Conservation (phyloP, 768 basidiomycete genomes). For the Macrocybe gigantea region DNA sequence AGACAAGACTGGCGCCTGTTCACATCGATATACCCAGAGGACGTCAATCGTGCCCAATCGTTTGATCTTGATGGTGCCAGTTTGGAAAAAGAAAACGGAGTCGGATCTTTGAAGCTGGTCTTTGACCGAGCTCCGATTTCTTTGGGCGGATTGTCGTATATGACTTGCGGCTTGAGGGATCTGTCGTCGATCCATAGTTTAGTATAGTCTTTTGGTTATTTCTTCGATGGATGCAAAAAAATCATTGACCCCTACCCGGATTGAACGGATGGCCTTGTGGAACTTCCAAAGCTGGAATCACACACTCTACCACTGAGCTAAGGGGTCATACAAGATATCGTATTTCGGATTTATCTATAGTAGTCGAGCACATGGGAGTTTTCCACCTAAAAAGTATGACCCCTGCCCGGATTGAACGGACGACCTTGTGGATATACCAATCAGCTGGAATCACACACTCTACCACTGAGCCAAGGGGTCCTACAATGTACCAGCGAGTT, state of each 20-base stretch:
- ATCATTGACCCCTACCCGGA: constrained; percentile 26
- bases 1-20: constrained; percentile 42
- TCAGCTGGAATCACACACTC: too few relatives aligned
- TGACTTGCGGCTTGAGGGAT: constrained; percentile 44
- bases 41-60: constrained; percentile 66
- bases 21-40: constrained; percentile 66
- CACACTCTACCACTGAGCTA: constrained; percentile 21
- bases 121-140: constrained; percentile 84
- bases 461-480: too few relatives aligned
- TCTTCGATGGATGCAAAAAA: too few relatives aligned
- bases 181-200: constrained; percentile 2
- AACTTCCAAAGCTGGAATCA: constrained; percentile 21
- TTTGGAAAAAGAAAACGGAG: constrained; percentile 19
- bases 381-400: too few relatives aligned
- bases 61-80: constrained; percentile 45
- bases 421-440: too few relatives aligned
- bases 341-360: too few relatives aligned
- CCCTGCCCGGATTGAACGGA: too few relatives aligned
- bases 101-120: constrained; percentile 52
- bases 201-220: neutral
- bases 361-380: too few relatives aligned
- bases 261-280: constrained; percentile 40
- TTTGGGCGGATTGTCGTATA: constrained; percentile 79
- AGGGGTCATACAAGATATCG: constrained; percentile 14
- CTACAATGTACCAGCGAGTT: too few relatives aligned